Evolutionary conservation across 345 rosid species (phyloP).

Genomic region (Hevea brasiliensis): DNA sequence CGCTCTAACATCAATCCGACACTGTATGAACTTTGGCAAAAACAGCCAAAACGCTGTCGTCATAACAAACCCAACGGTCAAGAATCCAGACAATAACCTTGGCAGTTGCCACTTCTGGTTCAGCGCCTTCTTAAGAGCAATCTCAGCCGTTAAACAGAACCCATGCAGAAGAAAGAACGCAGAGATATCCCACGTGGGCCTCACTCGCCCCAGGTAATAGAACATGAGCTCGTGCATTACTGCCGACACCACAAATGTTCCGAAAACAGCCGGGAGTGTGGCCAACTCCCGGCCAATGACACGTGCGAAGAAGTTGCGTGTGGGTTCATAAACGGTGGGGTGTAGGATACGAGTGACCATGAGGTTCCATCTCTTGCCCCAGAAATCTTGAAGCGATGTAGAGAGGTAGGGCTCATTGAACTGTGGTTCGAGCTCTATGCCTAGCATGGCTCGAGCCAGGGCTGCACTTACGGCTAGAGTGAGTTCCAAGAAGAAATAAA

Average conservation of each 20-base stretch:
- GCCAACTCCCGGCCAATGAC: conserved; percentile 42
- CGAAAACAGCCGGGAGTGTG: conserved; percentile 34
- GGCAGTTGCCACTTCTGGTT: conserved; percentile 20
- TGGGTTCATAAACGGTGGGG: conserved; percentile 60
- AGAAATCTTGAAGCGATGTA: conserved; percentile 72
- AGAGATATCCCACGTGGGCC: conserved; percentile 50
- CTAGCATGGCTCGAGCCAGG: conserved; percentile 14
- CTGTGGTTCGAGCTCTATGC: conserved; percentile 26
- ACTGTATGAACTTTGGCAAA: conserved; percentile 30
- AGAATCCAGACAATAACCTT: neutral
- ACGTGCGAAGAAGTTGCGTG: conserved; percentile 4
- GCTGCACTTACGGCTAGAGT: conserved; percentile 10
- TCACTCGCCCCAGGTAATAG: conserved; percentile 47
- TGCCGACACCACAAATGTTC: conserved; percentile 50
- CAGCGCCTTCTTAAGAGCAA: conserved; percentile 24
- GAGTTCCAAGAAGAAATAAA: conserved; percentile 20
- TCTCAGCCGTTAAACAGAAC: conserved; percentile 24
- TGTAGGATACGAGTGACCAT: conserved; percentile 53
- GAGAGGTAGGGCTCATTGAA: conserved; percentile 32
- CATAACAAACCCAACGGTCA: conserved; percentile 36
- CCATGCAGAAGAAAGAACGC: conserved; percentile 62
- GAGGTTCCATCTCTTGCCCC: conserved; percentile 79
- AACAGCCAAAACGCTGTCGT: conserved; percentile 35
- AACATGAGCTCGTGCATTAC: conserved; percentile 67
- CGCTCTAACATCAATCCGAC: conserved; percentile 26